A percentile compares a stretch with the other conserved stretches of the same genome.
phyloP scores from a whole-genome alignment of 805 yeast genomes.

The Candida morakotiae region DNA sequence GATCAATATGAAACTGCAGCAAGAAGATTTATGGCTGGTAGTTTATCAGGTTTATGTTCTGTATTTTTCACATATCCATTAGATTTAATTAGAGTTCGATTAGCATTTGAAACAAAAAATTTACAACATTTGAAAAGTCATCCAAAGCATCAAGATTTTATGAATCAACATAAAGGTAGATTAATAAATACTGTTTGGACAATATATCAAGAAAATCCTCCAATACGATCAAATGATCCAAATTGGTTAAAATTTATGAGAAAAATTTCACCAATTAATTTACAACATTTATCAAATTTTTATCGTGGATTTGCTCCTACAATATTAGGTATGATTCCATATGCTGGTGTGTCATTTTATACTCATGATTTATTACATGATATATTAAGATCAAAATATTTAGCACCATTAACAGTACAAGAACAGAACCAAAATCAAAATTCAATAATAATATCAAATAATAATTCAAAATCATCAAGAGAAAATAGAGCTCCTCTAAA shows the following conservation, averaged over 20 bases:
- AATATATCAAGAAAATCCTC: conserved; percentile 36
- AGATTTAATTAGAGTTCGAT: conserved; percentile 82
- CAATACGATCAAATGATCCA: conserved; percentile 29
- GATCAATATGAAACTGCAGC: conserved; percentile 72
- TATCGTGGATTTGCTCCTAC: conserved; percentile 95
- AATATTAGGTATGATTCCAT: conserved; percentile 91
- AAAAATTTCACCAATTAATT: conserved; percentile 24
- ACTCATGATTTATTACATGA: conserved; percentile 93
- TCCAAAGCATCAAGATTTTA: conserved; percentile 20
- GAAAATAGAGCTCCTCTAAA: conserved; percentile 62
- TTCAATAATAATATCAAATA: conserved; percentile 31
- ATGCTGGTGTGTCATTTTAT: conserved; percentile 95
- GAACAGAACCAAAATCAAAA: conserved; percentile 46
- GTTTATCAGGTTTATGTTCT: conserved; percentile 81
- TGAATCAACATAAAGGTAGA: conserved; percentile 27
- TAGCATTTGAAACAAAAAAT: conserved; percentile 78
- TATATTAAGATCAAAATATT: conserved; percentile 57
- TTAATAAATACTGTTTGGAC: conserved; percentile 26
- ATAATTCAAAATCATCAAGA: conserved; percentile 19
- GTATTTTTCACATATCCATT: conserved; percentile 90
- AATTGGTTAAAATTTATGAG: conserved; percentile 34
- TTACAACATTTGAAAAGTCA: conserved; percentile 18
- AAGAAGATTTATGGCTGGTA: conserved; percentile 82
- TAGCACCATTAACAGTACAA: conserved; percentile 52
- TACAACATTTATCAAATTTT: conserved; percentile 57